Base-by-base conservation (phyloP, 176 grass and related monocot genomes). In the Oryza rufipogon region DNA sequence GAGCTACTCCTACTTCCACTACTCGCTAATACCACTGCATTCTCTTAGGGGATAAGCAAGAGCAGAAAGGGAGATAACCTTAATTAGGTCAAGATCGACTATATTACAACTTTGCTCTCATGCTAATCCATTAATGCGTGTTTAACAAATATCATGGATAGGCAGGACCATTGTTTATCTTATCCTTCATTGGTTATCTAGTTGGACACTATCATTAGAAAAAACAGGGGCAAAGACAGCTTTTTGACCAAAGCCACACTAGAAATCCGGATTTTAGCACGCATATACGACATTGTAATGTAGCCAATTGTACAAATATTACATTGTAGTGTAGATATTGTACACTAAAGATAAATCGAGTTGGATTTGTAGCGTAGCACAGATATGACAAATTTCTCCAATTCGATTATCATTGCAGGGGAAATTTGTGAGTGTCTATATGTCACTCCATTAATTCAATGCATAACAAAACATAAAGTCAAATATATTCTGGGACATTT, bases 11-110 rank as follows among this genome's bases (percentile, higher is more conserved):
- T 22, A 71, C 9, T 42, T 11, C 10, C 39, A 11, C 68, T 42
- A 45, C 39, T 45, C 42, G 2, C 69, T 71, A 44, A 11, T 14
- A 45, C 11, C 20, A 44, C 42, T 71, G 1, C 41, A 65, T 23
- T 89, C 82, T 79, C 82, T 89, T 86, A 65, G 54, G 9, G 68
- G 85, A 88, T 83, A 91, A 91, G 88, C 61, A 85, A 83, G 68
- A 78, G 71, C 81, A 69, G 52, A 72, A 79, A 25, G 81, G 61
- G 76, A 4, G 49, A 68, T 33, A 61, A 17, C 64, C 68, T 76
- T 6, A 45, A 32, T 79, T 73, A 58, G 26, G 61, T 87, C 83
- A 79, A 83, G 68, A 49, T 77, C 39, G 17, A 75, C n/a, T 56
- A 66, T 63, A 10, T 51, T 17, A 68, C 67, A 76, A 77, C 74